Evolutionary conservation across 495 filamentous ascomycete genomes (phyloP), one percentile per base, ranked within the genome.

Genomic region (Tuber calosporum): DNA sequence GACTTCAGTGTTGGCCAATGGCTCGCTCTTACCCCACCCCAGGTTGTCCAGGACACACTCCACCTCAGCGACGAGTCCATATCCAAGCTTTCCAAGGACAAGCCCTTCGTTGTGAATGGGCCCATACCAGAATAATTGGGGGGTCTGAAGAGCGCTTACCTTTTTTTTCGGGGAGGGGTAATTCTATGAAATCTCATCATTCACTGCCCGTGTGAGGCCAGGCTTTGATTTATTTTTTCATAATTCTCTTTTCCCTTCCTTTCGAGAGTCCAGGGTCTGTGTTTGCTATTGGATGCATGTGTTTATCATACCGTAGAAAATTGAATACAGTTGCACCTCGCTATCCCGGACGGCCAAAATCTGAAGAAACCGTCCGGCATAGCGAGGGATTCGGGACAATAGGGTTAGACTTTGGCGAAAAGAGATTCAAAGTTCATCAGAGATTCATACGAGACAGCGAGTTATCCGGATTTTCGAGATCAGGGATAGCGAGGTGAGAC

Each of bases 1-100:
- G 89, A 91, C 77, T 84, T 91, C 68, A 87, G 87, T 34, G 85
- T 90, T 26, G 86, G 87, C 5, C 89, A 92, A 81, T 87, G 86
- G 90, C 83, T 92, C 36, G 90, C 85, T 0, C 84, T 89, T 34
- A 90, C 88, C 6, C 88, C 89, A 0, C 84, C 83, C 36, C 89
- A 90, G 79, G 84, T 91, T n/a, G 83, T 91, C 36, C 84, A 86
- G 62, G 89, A 91, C 77, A 90, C 88, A 0, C 81, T 91, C 73
- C 84, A 87, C 53, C 69, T 91, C 71, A 85, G 86, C 3, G 84
- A 89, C 36, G 80, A 79, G 26, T 86, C 88, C 0, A 78, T 91
- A n/a, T 83, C 81, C 9, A 76, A 82, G 6, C 77, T 91, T 36
- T 89, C 88, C 26, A 88, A 86, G 73, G 87, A 87, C 66, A 91